Evolutionary conservation across 2,329 filamentous ascomycete genomes (phyloP).

Genomic region (Xylaria sp.): DNA sequence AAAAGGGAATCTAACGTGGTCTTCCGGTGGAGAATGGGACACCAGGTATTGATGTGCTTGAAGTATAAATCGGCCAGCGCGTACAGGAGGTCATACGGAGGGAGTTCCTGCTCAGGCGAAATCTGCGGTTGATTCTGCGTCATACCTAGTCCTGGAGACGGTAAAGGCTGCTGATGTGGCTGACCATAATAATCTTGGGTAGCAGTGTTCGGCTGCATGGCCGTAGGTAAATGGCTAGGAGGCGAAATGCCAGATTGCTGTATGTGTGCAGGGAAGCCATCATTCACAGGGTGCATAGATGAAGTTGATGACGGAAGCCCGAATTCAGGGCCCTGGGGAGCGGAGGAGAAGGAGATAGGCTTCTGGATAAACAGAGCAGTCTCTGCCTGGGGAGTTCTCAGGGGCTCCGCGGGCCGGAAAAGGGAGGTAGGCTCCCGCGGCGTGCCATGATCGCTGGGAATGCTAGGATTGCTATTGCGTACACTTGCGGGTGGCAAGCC

Average conservation of each 20-base stretch:
- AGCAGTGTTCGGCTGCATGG: constrained; percentile 55
- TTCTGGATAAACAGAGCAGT: constrained; percentile 72
- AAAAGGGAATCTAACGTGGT: constrained; percentile 86
- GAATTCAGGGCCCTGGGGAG: constrained; percentile 63
- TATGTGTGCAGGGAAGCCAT: constrained; percentile 61
- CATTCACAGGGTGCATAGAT: constrained; percentile 56
- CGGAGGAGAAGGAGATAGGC: constrained; percentile 60
- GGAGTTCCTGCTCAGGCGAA: constrained; percentile 73
- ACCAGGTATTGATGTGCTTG: constrained; percentile 85
- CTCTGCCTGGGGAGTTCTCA: constrained; percentile 66
- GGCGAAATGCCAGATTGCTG: constrained; percentile 56
- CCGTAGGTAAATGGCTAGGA: constrained; percentile 48
- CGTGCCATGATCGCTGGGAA: constrained; percentile 67
- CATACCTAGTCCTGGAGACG: constrained; percentile 68
- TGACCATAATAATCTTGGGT: constrained; percentile 63
- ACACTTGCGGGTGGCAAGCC: constrained; percentile 56
- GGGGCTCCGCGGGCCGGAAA: constrained; percentile 62
- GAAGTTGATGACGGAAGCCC: constrained; percentile 59
- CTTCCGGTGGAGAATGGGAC: constrained; percentile 87
- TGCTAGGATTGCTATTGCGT: constrained; percentile 62
- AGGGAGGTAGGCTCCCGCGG: constrained; percentile 61
- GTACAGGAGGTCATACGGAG: constrained; percentile 79
- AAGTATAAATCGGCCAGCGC: constrained; percentile 80
- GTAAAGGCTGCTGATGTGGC: constrained; percentile 59
- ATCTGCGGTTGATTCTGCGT: constrained; percentile 59